Evolutionary conservation across 208 protist genomes (phyloP).

Genomic region (Leishmania guyanensis): DNA sequence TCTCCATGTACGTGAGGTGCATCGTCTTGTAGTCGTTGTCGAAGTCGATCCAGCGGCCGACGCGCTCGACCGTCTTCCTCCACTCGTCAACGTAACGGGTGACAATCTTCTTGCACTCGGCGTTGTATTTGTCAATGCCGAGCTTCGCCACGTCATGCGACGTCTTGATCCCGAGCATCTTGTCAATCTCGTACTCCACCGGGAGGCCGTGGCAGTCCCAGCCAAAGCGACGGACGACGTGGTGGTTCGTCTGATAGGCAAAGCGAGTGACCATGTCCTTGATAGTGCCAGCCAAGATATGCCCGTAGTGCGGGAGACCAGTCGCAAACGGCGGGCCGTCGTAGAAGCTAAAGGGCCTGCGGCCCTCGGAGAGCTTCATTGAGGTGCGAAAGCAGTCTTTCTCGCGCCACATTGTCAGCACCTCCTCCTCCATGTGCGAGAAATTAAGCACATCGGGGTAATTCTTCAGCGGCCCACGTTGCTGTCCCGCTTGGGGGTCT

Average conservation of each 20-base stretch:
- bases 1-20: constrained; percentile 99
- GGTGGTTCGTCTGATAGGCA: constrained; percentile 97
- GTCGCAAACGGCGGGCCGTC: constrained; percentile 99
- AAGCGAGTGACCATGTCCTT: constrained; percentile 99
- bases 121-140: constrained; percentile 99
- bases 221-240: constrained; percentile 98
- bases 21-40: constrained; percentile 99
- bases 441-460: constrained; percentile 91
- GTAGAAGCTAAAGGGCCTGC: constrained; percentile 95
- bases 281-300: constrained; percentile 99
- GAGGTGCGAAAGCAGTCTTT: constrained; percentile 97
- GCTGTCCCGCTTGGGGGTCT: constrained; percentile 14
- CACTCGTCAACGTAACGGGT: constrained; percentile 99
- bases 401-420: constrained; percentile 95
- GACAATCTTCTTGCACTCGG: constrained; percentile 98
- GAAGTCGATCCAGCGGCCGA: constrained; percentile 99
- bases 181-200: constrained; percentile 99
- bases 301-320: constrained; percentile 99
- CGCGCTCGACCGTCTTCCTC: constrained; percentile 94
- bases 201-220: constrained; percentile 99
- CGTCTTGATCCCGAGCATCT: constrained; percentile 92
- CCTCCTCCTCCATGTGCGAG: constrained; percentile 93
- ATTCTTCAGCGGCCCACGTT: constrained; percentile 42
- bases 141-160: constrained; percentile 96
- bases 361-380: constrained; percentile 93